Base-by-base conservation (phyloP, 2,329 filamentous ascomycete species). In the Tolypocladium tundrense region DNA sequence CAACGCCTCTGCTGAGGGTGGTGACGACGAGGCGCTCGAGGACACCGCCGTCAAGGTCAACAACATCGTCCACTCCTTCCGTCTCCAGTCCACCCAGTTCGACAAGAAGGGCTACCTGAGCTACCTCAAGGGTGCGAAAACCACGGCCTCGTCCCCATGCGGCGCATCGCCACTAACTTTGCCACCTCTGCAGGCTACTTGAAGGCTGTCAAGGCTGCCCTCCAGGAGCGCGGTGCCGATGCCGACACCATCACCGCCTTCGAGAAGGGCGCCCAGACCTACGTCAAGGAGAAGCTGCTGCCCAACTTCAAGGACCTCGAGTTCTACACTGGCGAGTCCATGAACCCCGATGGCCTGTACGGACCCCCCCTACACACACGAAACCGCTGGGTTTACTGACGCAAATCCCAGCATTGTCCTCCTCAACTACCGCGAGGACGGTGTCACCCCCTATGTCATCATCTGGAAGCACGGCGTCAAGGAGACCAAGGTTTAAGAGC, bases 341-440 rank as follows among this genome's bases (percentile, higher is more conserved):
- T 96, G 90, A 85, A 95, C 77, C 87, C 88, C 68, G 90, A 96
- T 70, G 92, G 88, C 80, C 96, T 97, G 94, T 94, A 80, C 70
- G 88, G 83, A 57, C 58, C 33, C 16, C 19, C 9, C 51, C 27
- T 19, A 16, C 16, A 16, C 33, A 5, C 31, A 5, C 41, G 31
- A 13, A 19, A 33, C 43, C 37, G 54, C 27, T 40, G 54, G 59
- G n/a, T 19, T 14, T 37, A 21, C 61, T 64, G 40, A 60, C 57
- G 57, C 54, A 35, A 7, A 48, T 2, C 55, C 33, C 63, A 92
- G 89, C 86, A 81, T 96, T 68, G 81, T 92, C 65, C 89, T 97
- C 66, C 88, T 97, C 73, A 95, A 97, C 84, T 99, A 96, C 85
- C 93, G 94, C 69, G 92, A 96, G 75, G 94, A 97, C 69, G 94